Conservation (phyloP, 164 flowering plant genomes). For the Berberis thunbergii region DNA sequence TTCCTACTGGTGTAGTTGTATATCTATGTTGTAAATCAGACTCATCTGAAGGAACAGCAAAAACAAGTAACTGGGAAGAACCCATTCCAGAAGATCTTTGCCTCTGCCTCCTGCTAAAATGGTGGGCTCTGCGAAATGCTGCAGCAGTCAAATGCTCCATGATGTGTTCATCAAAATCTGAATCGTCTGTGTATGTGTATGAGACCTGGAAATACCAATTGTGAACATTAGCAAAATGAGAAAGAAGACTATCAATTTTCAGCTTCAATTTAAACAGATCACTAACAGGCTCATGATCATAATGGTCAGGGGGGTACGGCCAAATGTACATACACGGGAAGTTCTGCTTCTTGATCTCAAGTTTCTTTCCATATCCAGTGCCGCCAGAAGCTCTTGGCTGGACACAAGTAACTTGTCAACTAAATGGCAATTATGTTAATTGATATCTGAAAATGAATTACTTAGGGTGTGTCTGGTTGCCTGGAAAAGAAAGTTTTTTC, state of each 20-base stretch:
- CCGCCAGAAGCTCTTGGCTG: slow-evolving; percentile 71
- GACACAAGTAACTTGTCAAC: neutral
- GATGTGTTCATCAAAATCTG: slow-evolving; percentile 48
- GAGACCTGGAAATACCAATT: slow-evolving; percentile 31
- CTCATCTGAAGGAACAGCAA: slow-evolving; percentile 21
- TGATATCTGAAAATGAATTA: neutral
- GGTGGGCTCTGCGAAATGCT: slow-evolving; percentile 30
- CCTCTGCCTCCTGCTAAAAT: slow-evolving; percentile 36
- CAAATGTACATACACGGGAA: slow-evolving; percentile 14
- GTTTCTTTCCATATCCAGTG: slow-evolving; percentile 42
- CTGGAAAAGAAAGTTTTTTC: too few species aligned
- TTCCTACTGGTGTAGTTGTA: slow-evolving; percentile 12
- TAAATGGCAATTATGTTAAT: neutral
- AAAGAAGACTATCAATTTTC: neutral
- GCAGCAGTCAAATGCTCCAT: slow-evolving; percentile 56
- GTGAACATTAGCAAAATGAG: neutral
- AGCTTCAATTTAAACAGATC: slow-evolving; percentile 1
- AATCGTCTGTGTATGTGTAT: slow-evolving; percentile 26
- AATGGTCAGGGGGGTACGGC: slow-evolving; percentile 21
- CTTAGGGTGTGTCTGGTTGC: too few species aligned
- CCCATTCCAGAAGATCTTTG: slow-evolving; percentile 29
- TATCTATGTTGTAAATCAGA: slow-evolving; percentile 13
- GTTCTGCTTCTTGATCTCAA: slow-evolving; percentile 26
- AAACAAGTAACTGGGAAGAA: slow-evolving; percentile 24
- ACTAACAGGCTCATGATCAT: slow-evolving; percentile 32